Percentiles rank a stretch among this genome's conserved stretches.
These are phyloP conservation scores for Penicillium salamii DNA, from an alignment of 495 filamentous ascomycete genomes.

Conservation along the genomic window DNA sequence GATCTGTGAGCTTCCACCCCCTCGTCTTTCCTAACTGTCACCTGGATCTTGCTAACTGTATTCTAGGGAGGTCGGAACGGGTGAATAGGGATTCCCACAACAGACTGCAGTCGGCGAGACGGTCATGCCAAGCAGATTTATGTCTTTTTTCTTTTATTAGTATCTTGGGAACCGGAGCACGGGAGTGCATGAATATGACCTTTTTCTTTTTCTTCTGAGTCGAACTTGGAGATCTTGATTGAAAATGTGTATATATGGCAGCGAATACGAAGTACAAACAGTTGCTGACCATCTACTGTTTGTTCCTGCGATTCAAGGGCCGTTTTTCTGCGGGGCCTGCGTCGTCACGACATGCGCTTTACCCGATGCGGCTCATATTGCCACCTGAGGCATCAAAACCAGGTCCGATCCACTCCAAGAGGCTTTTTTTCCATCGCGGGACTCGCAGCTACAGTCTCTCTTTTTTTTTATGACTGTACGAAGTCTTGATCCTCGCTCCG, in stretches of 20 bases:
- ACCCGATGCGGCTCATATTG: constrained; percentile 26
- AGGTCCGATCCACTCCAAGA: constrained; percentile 31
- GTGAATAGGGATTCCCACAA: constrained; percentile 44
- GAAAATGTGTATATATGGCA: constrained; percentile 9
- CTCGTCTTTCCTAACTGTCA: not conserved
- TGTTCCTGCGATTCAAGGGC: not conserved
- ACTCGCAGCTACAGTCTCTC: constrained; percentile 26
- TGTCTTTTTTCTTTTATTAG: constrained; percentile 6
- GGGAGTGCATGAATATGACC: constrained; percentile 48
- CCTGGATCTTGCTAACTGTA: constrained; percentile 21
- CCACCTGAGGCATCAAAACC: constrained; percentile 14
- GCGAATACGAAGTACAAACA: constrained; percentile 7
- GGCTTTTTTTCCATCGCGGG: constrained; percentile 38
- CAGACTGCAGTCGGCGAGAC: constrained; percentile 5
- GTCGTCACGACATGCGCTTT: constrained; percentile 24
- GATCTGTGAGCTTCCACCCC: constrained; percentile 57
- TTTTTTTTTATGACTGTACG: constrained; percentile 25
- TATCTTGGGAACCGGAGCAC: constrained; percentile 44
- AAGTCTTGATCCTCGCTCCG: constrained; percentile 21
- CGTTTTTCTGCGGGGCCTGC: constrained; percentile 15
- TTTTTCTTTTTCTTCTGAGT: constrained; percentile 35
- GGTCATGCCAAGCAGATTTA: constrained; percentile 12
- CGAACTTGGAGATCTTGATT: not conserved
- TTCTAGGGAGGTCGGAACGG: constrained; percentile 67
- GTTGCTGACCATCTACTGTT: too few species aligned